Percentiles rank a stretch among this genome's conserved stretches.
Evolutionary conservation across 1,284 basidiomycete species (phyloP).

Genomic region (Mycosarcoma maydis): DNA sequence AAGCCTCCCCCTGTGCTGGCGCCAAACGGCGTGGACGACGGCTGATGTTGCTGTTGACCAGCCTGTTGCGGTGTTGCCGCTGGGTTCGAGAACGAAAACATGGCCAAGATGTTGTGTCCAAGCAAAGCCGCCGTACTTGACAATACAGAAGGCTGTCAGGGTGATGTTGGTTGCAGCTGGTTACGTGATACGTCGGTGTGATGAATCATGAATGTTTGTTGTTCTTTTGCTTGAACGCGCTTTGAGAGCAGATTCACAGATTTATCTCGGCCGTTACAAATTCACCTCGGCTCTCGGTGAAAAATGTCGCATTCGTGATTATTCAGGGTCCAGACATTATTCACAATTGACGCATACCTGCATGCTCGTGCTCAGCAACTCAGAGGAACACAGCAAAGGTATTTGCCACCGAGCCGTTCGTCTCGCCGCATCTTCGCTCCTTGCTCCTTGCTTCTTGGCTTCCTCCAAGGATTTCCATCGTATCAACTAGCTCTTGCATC

Average conservation of each 20-base stretch:
- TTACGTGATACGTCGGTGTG: no score
- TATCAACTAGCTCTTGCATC: no score
- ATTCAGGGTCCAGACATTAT: conserved; percentile 10
- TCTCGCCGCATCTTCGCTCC: background rate
- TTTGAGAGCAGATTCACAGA: conserved; percentile 6
- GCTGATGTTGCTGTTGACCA: conserved; percentile 23
- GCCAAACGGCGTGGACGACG: conserved; percentile 34
- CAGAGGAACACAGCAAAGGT: background rate
- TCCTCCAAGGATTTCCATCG: background rate
- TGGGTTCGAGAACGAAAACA: conserved; percentile 39
- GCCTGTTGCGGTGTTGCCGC: conserved; percentile 30
- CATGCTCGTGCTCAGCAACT: background rate
- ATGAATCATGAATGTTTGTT: no score
- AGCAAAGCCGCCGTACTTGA: no score
- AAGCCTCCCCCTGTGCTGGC: conserved; percentile 20
- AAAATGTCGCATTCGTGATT: background rate
- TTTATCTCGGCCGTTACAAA: conserved; percentile 14
- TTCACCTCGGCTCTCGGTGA: background rate
- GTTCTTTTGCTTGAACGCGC: conserved; percentile 15
- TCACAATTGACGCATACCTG: background rate
- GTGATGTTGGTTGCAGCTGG: background rate
- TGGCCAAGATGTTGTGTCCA: no score
- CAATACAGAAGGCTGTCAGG: no score
- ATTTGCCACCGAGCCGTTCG: conserved; percentile 14
- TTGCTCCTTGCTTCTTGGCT: no score